Evolutionary conservation across 805 yeast species (phyloP), one percentile per base, ranked within the genome.

Genomic region (Metschnikowia similis): DNA sequence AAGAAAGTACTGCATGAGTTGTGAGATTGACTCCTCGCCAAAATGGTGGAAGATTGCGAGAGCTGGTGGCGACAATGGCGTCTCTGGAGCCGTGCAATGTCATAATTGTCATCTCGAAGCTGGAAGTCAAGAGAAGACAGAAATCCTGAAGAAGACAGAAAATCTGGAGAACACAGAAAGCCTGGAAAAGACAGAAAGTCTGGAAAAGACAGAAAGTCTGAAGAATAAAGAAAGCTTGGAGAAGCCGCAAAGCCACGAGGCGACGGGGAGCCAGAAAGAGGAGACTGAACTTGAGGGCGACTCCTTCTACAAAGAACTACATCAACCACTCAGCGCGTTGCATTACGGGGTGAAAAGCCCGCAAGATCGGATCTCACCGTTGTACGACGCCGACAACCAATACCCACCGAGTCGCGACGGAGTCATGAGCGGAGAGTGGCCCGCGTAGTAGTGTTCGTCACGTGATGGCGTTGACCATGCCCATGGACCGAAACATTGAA

Each of bases 1-100:
- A 8, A 27, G 40, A 11, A 43, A 34, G 26, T 35, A 17, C 32
- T 70, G 74, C 48, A 35, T 31, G 2, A 45, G 39, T 11, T 70
- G 74, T 53, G 45, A 52, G 2, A 55, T 69, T 1, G 36, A 45
- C 0, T 59, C 63, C 4, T 66, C 75, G 3, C 76, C 76, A 6
- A 64, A 64, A 36, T 71, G 76, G 76, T 67, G 75, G 74, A 51
- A 54, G 17, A 21, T 40, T 3, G 32, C 41, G 6, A 17, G 11
- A 17, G 35, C 17, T 3, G 34, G 2, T 9, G 35, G 14, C 17
- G 36, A 41, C 10, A 28, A 32, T 8, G 41, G 37, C 16, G n/a
- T n/a, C 21, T 6, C 21, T n/a, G 37, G 11, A 10, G 43, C 35
- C 13, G 36, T 32, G 26, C 28, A 30, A 30, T 71, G 76, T 45